Conservation (phyloP, 257 asterid species). For the Solanum chmielewskii region DNA sequence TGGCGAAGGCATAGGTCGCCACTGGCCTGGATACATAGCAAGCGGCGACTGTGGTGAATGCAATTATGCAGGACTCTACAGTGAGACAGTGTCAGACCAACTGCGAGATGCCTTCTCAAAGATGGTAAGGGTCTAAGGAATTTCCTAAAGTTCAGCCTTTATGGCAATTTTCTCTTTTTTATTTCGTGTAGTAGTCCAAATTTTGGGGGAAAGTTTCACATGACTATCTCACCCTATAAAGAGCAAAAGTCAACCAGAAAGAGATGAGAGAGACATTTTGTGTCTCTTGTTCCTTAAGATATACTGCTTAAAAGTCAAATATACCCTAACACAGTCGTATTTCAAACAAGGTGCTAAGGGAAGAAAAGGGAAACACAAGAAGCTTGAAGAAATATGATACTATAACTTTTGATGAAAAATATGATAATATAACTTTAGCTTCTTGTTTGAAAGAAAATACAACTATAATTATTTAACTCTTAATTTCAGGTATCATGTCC, state of each 20-base stretch:
- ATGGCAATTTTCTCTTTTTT: not conserved
- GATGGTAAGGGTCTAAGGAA: slow-evolving; percentile 1
- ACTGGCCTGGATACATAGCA: not conserved
- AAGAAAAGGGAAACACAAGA: not conserved
- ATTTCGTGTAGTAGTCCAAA: not conserved
- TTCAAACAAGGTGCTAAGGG: not conserved
- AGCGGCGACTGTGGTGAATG: not conserved
- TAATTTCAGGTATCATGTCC: slow-evolving; percentile 11
- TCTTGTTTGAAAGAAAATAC: not conserved
- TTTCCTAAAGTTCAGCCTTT: not conserved
- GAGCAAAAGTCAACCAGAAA: not conserved
- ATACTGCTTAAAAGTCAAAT: not conserved
- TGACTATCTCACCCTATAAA: not conserved
- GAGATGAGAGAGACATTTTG: not conserved
- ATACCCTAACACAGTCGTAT: not conserved
- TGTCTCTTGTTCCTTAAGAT: not conserved
- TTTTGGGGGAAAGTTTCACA: not conserved
- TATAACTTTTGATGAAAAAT: not conserved
- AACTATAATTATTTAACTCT: not conserved
- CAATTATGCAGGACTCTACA: not conserved
- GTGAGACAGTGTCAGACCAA: not conserved
- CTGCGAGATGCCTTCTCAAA: slow-evolving; percentile 9
- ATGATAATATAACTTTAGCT: not conserved
- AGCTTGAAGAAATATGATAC: not conserved
- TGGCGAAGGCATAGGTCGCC: not conserved